Conservation (phyloP, 2,329 filamentous ascomycete genomes). For the Plenodomus biglobosus region DNA sequence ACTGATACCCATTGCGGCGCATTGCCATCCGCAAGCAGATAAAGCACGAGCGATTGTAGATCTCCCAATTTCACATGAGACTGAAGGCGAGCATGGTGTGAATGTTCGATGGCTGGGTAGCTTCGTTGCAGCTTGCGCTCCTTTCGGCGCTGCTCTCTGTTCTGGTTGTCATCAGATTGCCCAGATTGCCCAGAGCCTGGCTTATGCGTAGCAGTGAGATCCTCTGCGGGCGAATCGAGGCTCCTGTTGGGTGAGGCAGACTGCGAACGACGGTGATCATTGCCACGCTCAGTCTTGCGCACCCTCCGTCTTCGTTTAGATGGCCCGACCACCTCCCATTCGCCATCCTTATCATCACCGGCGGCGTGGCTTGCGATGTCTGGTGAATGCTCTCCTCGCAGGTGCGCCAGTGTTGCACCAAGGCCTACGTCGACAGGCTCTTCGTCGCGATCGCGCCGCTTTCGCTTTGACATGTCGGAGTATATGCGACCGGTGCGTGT, state of each 20-base stretch:
- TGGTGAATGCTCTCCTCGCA: constrained; percentile 21
- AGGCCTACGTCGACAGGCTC: constrained; percentile 27
- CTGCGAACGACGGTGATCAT: neutral
- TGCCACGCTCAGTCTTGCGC: constrained; percentile 1
- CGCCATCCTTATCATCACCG: constrained; percentile 7
- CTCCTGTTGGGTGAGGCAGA: neutral
- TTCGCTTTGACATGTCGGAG: constrained; percentile 35
- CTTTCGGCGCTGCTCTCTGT: constrained; percentile 29
- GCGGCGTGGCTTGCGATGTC: constrained; percentile 9
- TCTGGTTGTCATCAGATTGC: constrained; percentile 9
- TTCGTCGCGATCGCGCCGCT: constrained; percentile 26
- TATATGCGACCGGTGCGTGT: constrained; percentile 6
- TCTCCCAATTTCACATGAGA: constrained; percentile 60
- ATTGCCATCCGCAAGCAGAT: constrained; percentile 60
- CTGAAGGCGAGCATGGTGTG: constrained; percentile 56
- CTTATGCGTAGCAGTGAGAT: constrained; percentile 22
- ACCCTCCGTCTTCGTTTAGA: constrained; percentile 29
- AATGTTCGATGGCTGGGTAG: constrained; percentile 53
- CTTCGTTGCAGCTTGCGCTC: constrained; percentile 36
- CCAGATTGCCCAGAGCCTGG: constrained; percentile 3
- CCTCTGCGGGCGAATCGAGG: constrained; percentile 15
- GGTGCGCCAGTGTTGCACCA: constrained; percentile 33
- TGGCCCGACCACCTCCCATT: constrained; percentile 34
- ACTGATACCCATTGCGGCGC: constrained; percentile 66
- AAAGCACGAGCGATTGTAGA: constrained; percentile 59